Evolutionary conservation across 2,329 filamentous ascomycete species (phyloP).

Genomic region (Albifimbria verrucaria): DNA sequence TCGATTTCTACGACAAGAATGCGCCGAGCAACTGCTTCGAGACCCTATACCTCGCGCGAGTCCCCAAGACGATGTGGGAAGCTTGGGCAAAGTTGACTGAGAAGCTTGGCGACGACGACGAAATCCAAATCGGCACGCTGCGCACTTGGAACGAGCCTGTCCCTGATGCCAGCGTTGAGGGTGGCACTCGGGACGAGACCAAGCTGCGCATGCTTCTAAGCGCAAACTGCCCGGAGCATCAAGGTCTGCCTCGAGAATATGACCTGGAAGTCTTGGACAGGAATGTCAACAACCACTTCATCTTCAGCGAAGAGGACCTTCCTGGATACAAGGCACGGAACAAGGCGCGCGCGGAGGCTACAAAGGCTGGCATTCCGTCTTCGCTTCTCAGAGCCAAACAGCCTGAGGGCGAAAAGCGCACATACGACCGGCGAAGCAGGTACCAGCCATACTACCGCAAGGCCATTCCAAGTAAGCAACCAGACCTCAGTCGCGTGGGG

Average conservation of each 20-base stretch:
- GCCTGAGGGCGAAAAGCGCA: constrained; percentile 40
- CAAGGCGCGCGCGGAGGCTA: constrained; percentile 51
- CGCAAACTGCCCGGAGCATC: constrained; percentile 62
- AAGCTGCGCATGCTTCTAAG: constrained; percentile 63
- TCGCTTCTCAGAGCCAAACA: constrained; percentile 47
- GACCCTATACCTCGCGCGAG: constrained; percentile 67
- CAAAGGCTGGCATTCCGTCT: constrained; percentile 56
- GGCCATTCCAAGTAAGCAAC: constrained; percentile 68
- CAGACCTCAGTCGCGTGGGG: not conserved
- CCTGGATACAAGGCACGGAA: constrained; percentile 50
- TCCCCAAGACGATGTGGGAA: constrained; percentile 79
- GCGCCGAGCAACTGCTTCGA: constrained; percentile 34
- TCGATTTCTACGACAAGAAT: constrained; percentile 51
- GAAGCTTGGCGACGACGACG: constrained; percentile 72
- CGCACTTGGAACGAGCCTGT: constrained; percentile 54
- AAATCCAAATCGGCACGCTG: constrained; percentile 78
- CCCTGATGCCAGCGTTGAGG: constrained; percentile 49
- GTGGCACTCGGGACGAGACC: constrained; percentile 26
- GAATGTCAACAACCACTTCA: constrained; percentile 77
- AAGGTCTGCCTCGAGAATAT: constrained; percentile 83
- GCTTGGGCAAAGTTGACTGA: constrained; percentile 57
- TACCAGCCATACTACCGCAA: constrained; percentile 63
- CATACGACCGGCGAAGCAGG: constrained; percentile 40
- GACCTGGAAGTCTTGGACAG: constrained; percentile 64
- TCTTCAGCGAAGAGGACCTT: constrained; percentile 92